These are phyloP conservation scores for Epichloe gansuensis DNA, from an alignment of 2,329 filamentous ascomycete species.

Conservation along the genomic window DNA sequence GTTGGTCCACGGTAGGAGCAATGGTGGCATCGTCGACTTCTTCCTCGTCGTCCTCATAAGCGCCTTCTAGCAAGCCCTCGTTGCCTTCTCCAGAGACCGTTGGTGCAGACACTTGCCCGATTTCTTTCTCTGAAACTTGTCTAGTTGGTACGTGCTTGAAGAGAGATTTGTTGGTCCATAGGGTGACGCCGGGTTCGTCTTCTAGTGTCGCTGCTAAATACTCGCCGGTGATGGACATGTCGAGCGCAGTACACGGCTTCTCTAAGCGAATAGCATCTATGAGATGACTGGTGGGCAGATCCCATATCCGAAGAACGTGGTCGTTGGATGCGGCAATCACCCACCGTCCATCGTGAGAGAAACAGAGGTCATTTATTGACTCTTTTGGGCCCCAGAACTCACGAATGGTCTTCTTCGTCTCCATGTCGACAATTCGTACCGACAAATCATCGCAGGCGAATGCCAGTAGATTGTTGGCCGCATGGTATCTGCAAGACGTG, in stretches of 20 bases:
- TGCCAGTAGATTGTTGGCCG: slow-evolving; percentile 72
- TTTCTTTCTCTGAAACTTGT: slow-evolving; percentile 68
- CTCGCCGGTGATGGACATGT: slow-evolving; percentile 83
- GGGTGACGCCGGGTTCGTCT: slow-evolving; percentile 72
- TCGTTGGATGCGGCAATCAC: slow-evolving; percentile 79
- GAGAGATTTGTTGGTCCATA: slow-evolving; percentile 90
- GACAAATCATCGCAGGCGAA: slow-evolving; percentile 82
- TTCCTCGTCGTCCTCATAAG: slow-evolving; percentile 48
- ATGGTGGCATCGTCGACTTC: slow-evolving; percentile 42
- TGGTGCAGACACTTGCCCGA: slow-evolving; percentile 53
- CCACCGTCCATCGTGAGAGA: slow-evolving; percentile 91
- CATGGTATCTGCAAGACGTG: slow-evolving; percentile 67
- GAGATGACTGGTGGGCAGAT: slow-evolving; percentile 86
- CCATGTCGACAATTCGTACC: slow-evolving; percentile 79
- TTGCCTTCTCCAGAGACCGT: slow-evolving; percentile 76
- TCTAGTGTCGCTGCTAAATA: slow-evolving; percentile 85
- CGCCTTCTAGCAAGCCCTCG: slow-evolving; percentile 61
- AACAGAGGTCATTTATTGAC: slow-evolving; percentile 68
- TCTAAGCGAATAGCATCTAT: slow-evolving; percentile 82
- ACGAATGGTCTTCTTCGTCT: slow-evolving; percentile 81
- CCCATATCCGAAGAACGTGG: slow-evolving; percentile 75
- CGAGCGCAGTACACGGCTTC: slow-evolving; percentile 67
- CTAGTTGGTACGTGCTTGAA: slow-evolving; percentile 82
- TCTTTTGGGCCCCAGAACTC: slow-evolving; percentile 77
- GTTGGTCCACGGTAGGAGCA: slow-evolving; percentile 56